These are phyloP conservation scores for Scheffersomyces cryptocercus DNA, from an alignment of 1,139 yeast species.

Conservation along the genomic window DNA sequence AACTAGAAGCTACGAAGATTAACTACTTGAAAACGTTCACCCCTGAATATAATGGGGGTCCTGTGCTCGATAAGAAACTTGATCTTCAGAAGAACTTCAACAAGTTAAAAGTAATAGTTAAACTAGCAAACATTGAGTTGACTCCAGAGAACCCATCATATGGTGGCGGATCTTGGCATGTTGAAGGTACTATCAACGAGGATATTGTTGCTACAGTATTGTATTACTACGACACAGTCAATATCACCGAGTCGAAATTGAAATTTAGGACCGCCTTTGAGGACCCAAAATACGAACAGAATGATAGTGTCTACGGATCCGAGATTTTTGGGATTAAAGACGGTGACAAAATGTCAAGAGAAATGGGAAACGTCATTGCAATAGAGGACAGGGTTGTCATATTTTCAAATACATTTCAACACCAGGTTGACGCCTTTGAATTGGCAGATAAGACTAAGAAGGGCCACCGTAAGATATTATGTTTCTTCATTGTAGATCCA, in stretches of 20 bases:
- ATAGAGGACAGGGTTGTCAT: slow-evolving; percentile 27
- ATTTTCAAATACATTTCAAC: slow-evolving; percentile 41
- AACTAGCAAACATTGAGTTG: slow-evolving; percentile 39
- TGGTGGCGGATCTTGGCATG: slow-evolving; percentile 44
- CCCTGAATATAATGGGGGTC: slow-evolving; percentile 15
- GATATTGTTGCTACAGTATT: slow-evolving; percentile 41
- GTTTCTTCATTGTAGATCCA: slow-evolving; percentile 41
- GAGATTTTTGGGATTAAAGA: slow-evolving; percentile 29
- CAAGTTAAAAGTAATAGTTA: slow-evolving; percentile 34
- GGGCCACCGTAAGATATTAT: slow-evolving; percentile 39
- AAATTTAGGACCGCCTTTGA: slow-evolving; percentile 30
- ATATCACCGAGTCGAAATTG: slow-evolving; percentile 34
- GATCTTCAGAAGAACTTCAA: slow-evolving; percentile 15
- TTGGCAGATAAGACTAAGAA: slow-evolving; percentile 31
- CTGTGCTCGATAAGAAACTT: slow-evolving; percentile 14
- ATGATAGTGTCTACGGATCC: slow-evolving; percentile 26
- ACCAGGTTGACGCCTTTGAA: slow-evolving; percentile 37
- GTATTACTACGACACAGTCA: slow-evolving; percentile 41
- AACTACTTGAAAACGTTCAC: slow-evolving; percentile 15
- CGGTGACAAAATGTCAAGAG: slow-evolving; percentile 20
- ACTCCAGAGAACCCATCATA: slow-evolving; percentile 40
- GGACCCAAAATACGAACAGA: slow-evolving; percentile 38
- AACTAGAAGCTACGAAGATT: slow-evolving; percentile 9
- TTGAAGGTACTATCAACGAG: slow-evolving; percentile 42
- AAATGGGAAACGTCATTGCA: slow-evolving; percentile 26